Evolutionary conservation across 2,329 filamentous ascomycete species (phyloP), one percentile per base, ranked within the genome.

Genomic region (Dactylellina leptospora): DNA sequence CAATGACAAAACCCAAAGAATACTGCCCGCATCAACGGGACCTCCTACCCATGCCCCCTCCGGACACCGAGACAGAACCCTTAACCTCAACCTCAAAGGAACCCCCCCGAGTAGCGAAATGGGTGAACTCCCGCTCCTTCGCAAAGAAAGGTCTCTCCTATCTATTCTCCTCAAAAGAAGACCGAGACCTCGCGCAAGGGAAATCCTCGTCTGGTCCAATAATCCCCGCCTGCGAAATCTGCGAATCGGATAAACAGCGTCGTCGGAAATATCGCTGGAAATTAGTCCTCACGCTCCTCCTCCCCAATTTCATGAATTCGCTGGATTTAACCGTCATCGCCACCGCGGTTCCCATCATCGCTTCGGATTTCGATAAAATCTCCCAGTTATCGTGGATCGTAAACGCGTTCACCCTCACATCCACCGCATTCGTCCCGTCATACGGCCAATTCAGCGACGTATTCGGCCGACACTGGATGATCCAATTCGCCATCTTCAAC

Each of bases 321-420:
- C 81, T 90, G 1, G 87, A 90, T 77, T 81, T 85, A 1, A 90
- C 88, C 0, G 88, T 90, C 40, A 81, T 88, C 9, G 85, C 86
- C 1, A 84, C 84, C 9, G 85, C 85, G 0, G 78, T 87, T 16
- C 84, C 85, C 0, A 86, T 83, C 74, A 90, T 90, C 50, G 87
- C 87, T 2, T 81, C 83, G 0, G 85, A 90, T 76, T 90, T 90
- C 78, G 78, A 42, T 1, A 20, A 1, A 48, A 6, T 25, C 78
- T 61, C 53, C 27, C 62, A 68, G 16, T 55, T 48, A 2, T 30
- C 11, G 76, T 90, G 87, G 87, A 88, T 91, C 76, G 85, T 90
- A 16, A 87, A 88, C 0, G 82, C 87, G 4, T 90, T 89, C 78
- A 90, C 87, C 56, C 81, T 91, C 11, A 88, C 87, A 0, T 85